Evolutionary conservation across 129 eudicot genomes (phyloP), one percentile per base, ranked within the genome.

Genomic region (Saposhnikovia divaricata): DNA sequence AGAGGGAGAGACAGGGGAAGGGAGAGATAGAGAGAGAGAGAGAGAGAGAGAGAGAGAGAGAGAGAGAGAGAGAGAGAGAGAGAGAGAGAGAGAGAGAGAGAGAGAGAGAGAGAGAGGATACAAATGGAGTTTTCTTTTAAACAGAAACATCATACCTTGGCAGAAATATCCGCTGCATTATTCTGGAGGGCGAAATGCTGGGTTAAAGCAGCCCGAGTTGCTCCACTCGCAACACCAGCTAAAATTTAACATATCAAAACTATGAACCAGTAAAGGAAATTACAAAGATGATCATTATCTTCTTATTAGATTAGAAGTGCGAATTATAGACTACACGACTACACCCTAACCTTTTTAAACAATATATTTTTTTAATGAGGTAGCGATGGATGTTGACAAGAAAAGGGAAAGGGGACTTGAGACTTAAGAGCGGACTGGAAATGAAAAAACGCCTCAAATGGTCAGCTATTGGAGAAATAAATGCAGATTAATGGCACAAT

Each of bases 171-270:
- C 7, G 99, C 98, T 45, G 98, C 98, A 78, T 96, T 96, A 65
- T 96, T 88, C 89, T 96, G 97, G 84, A 96, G 99, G 25, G 99
- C 98, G 68, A 96, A 96, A 85, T 96, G 99, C 66, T 96, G 99
- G 45, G 99, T 96, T 85, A 96, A 84, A 87, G 99, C 99, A 77
- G 99, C 99, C 85, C 99, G 89, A 85, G 99, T 96, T 37, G 99
- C 96, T 88, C 98, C 99, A 84, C 99, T 92, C 42, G 99, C 99
- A 87, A 96, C 99, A 79, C 99, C 99, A 90, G 99, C 99, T 96
- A 76, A 51, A 53, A 38, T 66, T 79, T 65, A 79, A 79, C 80
- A 83, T 70, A 78, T 81, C 40, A 68, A 78, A 76, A 88, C 78
- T 39, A 81, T 51, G 61, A 40, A 47, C 50, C 44, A 57, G 16